Conservation (phyloP, 371 early-diverging fungal species). For the Rhizomucor miehei region DNA sequence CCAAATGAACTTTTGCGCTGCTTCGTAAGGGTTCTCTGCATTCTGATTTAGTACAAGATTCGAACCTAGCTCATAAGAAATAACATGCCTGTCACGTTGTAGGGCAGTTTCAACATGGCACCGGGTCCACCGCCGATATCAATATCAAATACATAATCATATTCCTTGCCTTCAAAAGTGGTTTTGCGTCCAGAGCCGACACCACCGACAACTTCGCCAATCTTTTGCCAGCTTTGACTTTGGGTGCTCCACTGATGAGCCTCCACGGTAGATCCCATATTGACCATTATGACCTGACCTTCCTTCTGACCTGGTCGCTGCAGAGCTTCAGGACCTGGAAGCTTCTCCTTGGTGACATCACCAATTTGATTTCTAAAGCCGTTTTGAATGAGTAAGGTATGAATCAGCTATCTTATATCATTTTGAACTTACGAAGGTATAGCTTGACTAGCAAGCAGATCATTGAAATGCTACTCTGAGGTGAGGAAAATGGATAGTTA, state of each 20-base stretch:
- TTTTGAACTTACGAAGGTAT: slow-evolving; percentile 68
- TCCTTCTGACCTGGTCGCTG: slow-evolving; percentile 74
- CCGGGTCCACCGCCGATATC: slow-evolving; percentile 81
- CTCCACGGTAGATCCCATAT: slow-evolving; percentile 67
- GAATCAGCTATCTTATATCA: slow-evolving; percentile 41
- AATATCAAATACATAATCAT: slow-evolving; percentile 98
- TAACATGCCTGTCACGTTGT: slow-evolving; percentile 70
- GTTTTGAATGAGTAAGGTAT: no score
- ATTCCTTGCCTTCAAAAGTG: slow-evolving; percentile 83
- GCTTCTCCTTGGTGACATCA: slow-evolving; percentile 78
- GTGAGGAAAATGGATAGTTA: neutral
- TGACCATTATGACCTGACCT: slow-evolving; percentile 89
- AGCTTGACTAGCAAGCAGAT: slow-evolving; percentile 66
- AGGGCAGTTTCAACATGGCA: slow-evolving; percentile 88
- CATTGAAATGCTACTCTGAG: slow-evolving; percentile 54
- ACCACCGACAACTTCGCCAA: slow-evolving; percentile 95
- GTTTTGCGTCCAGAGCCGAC: slow-evolving; percentile 75
- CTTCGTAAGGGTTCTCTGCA: slow-evolving; percentile 88
- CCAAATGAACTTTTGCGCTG: slow-evolving; percentile 89
- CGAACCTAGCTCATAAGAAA: neutral
- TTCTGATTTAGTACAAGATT: neutral
- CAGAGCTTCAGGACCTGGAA: slow-evolving; percentile 80
- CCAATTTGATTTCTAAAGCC: slow-evolving; percentile 86
- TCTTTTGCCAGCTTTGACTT: slow-evolving; percentile 77
- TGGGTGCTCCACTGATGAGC: slow-evolving; percentile 83